Evolutionary conservation across 768 basidiomycete genomes (phyloP), one percentile per base, ranked within the genome.

Genomic region (Xerocomellus dryophilus): DNA sequence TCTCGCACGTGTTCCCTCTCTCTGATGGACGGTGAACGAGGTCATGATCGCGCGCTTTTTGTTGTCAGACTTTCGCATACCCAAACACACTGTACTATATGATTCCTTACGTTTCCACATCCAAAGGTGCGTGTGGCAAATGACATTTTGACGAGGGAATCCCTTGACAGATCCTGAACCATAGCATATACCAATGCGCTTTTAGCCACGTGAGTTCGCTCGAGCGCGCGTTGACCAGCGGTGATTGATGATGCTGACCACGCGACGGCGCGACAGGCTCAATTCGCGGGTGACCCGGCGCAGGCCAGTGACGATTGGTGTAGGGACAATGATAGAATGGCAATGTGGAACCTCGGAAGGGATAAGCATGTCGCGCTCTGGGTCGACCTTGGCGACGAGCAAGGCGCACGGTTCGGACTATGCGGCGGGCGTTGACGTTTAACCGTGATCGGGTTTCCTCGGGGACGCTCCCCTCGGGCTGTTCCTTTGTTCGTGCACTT

Each of bases 131-230:
- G 25, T 38, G 17, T 7, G n/a, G 7, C 11, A 29, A 11, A 18
- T 29, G 8, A 9, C 8, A 29, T 29, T 9, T 12, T 12, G 11
- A 7, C 6, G 43, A 44, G 5, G n/a, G 9, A 5, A 8, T 21
- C 10, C n/a, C 5, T 36, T 25, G 36, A 38, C 12, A 8, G 39
- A 40, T 5, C 34, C 34, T 34, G 14, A 15, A 34, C 18, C 15
- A 25, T 29, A 54, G 53, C 43, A 10, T 54, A 54, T 25, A 44
- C 35, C 36, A 40, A 54, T 14, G n/a, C 29, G 2, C 27, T 50
- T 25, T 50, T 54, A 15, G 47, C 42, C 8, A 54, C 47, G 47
- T 50, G 42, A 43, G 53, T 23, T 29, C 15, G 10, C 8, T 18
- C 29, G 5, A 7, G 18, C 36, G 2, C 15, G 4, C n/a, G 21